Percentiles rank a stretch among this genome's conserved stretches.
Conservation (phyloP, 805 yeast species). For the Wickerhamomyces kurtzmanii region DNA sequence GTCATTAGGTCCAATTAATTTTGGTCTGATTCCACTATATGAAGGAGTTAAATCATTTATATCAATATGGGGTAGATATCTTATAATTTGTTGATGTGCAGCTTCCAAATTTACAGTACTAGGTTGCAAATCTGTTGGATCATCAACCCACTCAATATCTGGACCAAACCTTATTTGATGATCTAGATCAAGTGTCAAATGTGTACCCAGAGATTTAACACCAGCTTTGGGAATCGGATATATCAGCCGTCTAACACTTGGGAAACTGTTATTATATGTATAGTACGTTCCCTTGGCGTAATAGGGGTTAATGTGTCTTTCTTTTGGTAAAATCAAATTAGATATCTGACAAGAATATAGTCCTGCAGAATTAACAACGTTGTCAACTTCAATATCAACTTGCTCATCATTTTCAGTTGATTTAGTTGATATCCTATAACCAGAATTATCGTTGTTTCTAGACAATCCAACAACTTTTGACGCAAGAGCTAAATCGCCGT, state of each 20-base stretch:
- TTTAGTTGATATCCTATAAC: conserved; percentile 20
- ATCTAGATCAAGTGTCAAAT: conserved; percentile 73
- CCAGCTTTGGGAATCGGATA: conserved; percentile 77
- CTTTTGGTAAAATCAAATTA: conserved; percentile 56
- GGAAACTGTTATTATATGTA: conserved; percentile 36
- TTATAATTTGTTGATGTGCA: conserved; percentile 48
- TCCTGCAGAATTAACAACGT: conserved; percentile 74
- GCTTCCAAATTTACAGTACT: conserved; percentile 34
- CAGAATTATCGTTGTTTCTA: conserved; percentile 12
- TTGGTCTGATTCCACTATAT: conserved; percentile 82
- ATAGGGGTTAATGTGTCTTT: conserved; percentile 44
- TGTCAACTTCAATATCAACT: conserved; percentile 38
- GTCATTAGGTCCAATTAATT: conserved; percentile 37
- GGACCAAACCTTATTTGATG: conserved; percentile 84
- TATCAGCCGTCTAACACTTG: conserved; percentile 44
- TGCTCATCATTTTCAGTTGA: conserved; percentile 19
- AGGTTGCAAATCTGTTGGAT: conserved; percentile 37
- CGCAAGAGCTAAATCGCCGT: conserved; percentile 56
- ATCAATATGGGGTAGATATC: conserved; percentile 56
- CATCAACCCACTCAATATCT: conserved; percentile 71
- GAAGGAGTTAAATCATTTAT: conserved; percentile 46
- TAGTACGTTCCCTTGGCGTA: conserved; percentile 86
- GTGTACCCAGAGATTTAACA: conserved; percentile 78
- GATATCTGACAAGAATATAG: conserved; percentile 63
- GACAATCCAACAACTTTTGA: conserved; percentile 40